A percentile compares a stretch with the other conserved stretches of the same genome.
Evolutionary conservation across 2,329 filamentous ascomycete species (phyloP).

Genomic region (Amauroascus niger): DNA sequence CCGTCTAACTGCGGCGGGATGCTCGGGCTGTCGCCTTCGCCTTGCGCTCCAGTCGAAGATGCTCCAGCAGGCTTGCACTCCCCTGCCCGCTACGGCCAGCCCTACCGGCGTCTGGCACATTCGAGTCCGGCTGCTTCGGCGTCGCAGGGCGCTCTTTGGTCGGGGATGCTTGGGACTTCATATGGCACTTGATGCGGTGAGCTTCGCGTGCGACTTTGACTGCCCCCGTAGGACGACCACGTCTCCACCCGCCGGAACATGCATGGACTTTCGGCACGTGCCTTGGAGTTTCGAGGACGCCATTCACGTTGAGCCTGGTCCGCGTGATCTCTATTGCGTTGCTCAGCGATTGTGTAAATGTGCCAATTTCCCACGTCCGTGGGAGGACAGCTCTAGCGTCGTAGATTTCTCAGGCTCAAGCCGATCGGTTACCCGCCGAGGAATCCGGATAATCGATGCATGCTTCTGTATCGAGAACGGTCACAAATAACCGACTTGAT

Average conservation of each 20-base stretch:
- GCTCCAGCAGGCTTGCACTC: background rate
- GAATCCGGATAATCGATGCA: background rate
- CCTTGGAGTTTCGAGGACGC: background rate
- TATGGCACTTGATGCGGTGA: background rate
- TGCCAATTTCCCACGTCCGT: background rate
- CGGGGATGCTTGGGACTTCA: background rate
- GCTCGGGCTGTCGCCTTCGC: background rate
- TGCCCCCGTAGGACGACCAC: background rate
- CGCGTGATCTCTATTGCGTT: background rate
- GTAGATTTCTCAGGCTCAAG: background rate
- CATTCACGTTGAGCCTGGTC: background rate
- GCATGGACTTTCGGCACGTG: background rate
- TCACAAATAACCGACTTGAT: background rate
- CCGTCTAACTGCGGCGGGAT: background rate
- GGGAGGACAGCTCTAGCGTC: background rate
- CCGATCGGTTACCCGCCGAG: background rate
- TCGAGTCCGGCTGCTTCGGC: background rate
- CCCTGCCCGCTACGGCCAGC: background rate
- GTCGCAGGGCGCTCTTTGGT: background rate
- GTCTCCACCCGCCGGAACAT: background rate
- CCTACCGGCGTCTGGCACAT: background rate
- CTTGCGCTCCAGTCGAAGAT: background rate
- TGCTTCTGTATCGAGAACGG: background rate
- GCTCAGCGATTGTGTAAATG: background rate
- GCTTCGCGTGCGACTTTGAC: background rate